Evolutionary conservation across 148 eudicot genomes (phyloP), one percentile per base, ranked within the genome.

Genomic region (Spergularia marina): DNA sequence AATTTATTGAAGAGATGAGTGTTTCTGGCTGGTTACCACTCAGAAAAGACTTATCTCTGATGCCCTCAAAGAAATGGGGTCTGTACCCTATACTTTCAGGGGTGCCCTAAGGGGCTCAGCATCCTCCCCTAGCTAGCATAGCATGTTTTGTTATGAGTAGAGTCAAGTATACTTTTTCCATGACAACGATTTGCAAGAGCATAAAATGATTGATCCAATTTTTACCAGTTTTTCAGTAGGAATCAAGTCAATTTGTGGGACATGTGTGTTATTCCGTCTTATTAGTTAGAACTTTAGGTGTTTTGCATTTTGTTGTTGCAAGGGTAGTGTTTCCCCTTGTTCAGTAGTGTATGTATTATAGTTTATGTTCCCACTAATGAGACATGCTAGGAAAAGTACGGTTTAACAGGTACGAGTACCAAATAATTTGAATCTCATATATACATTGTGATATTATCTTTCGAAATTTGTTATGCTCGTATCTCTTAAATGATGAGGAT

Each of bases 41-140:
- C 68, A 65, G 79, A 80, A 56, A 80, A 65, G 83, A 76, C 83
- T 65, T 57, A 21, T 71, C 79, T 70, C 79, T 76, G 79, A 70
- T 66, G 25, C 56, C 53, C 61, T 34, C 71, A 47, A 63, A 64
- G 30, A 69, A 2, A 20, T 75, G 51, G 71, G 65, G 61, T 72
- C 71, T 72, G 18, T 72, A 40, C 62, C 34, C 68, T 54, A 49
- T 17, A 5, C 17, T 41, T 11, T 11, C 44, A 44, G 18, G 17
- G 1, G 8, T 53, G 51, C 34, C 61, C 23, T 44, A 44, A 44
- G 10, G 49, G 7, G 7, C 10, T 44, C 7, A 30, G 36, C 36
- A 30, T 30, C 36, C 36, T 30, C 36, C 36, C 36, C 36, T 30
- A 30, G 36, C 36, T 30, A 30, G 36, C 36, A 30, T 44, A 44